phyloP scores from a whole-genome alignment of 768 basidiomycete species.

The Clitopilus passeckerianus region DNA sequence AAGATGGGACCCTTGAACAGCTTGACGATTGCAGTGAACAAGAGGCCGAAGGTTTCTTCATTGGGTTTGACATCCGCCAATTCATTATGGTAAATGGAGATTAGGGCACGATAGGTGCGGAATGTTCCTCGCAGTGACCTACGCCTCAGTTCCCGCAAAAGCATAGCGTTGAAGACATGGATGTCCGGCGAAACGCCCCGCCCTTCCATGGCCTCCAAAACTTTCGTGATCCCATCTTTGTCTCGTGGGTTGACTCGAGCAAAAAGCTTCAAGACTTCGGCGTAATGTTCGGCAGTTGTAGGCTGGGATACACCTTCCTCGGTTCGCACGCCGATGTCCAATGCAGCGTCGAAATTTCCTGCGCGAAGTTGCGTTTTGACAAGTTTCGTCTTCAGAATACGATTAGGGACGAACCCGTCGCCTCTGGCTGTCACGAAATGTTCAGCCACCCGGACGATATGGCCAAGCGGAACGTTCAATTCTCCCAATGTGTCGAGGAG shows the following conservation, averaged over 20 bases:
- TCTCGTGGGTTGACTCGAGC: slow-evolving; percentile 24
- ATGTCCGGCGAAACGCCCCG: slow-evolving; percentile 31
- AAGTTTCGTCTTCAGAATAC: slow-evolving; percentile 29
- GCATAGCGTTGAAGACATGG: slow-evolving; percentile 43
- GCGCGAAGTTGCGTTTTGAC: slow-evolving; percentile 29
- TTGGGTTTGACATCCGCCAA: slow-evolving; percentile 30
- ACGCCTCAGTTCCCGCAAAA: slow-evolving; percentile 30
- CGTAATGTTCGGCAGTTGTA: slow-evolving; percentile 24
- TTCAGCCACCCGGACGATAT: slow-evolving; percentile 12
- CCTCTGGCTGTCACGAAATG: slow-evolving; percentile 17
- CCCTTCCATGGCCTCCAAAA: slow-evolving; percentile 34
- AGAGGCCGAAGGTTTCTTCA: slow-evolving; percentile 34
- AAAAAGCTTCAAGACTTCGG: slow-evolving; percentile 31
- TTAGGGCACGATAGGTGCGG: slow-evolving; percentile 35
- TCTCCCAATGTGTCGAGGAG: slow-evolving; percentile 16
- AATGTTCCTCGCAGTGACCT: slow-evolving; percentile 31
- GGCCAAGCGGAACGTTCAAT: slow-evolving; percentile 10
- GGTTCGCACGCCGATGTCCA: slow-evolving; percentile 18
- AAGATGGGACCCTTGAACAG: slow-evolving; percentile 8
- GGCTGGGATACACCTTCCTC: slow-evolving; percentile 7
- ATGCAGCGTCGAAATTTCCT: slow-evolving; percentile 23
- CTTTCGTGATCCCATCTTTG: slow-evolving; percentile 21
- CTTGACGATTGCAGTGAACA: slow-evolving; percentile 30
- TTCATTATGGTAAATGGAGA: slow-evolving; percentile 18
- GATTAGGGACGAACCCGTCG: slow-evolving; percentile 19